These are phyloP conservation scores for Chaetomiaceae sp. DNA, from an alignment of 2,329 filamentous ascomycete species.

Conservation along the genomic window DNA sequence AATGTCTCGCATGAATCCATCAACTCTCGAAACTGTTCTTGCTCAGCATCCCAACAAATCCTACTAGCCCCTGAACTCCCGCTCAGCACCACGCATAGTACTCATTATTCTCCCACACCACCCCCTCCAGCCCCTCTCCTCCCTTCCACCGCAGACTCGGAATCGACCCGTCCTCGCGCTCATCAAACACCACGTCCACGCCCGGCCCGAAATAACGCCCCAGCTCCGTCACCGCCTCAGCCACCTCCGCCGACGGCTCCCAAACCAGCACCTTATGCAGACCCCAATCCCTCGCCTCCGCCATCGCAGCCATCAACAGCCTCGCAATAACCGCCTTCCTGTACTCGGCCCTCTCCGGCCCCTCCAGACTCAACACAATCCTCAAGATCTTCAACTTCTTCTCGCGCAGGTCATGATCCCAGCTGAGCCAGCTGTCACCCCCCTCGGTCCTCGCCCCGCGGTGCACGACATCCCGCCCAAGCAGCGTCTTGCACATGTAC, in stretches of 20 bases:
- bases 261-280: constrained; percentile 35
- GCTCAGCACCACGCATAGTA: constrained; percentile 32
- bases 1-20: too few relatives aligned
- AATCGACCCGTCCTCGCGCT: constrained; percentile 32
- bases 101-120: constrained; percentile 30
- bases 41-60: too few relatives aligned
- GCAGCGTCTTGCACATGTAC: constrained; percentile 27
- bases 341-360: constrained; percentile 18
- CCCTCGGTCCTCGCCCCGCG: constrained; percentile 28
- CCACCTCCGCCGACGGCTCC: constrained; percentile 30
- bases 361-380: constrained; percentile 23
- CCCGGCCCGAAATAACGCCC: constrained; percentile 35
- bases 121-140: constrained; percentile 23
- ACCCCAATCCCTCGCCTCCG: constrained; percentile 31
- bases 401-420: constrained; percentile 34
- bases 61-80: too few relatives aligned
- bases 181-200: constrained; percentile 28
- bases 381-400: constrained; percentile 31
- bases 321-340: constrained; percentile 18
- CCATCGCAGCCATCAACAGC: constrained; percentile 32
- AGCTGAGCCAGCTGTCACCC: constrained; percentile 32
- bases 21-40: too few relatives aligned
- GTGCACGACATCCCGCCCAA: constrained; percentile 17
- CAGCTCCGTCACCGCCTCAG: constrained; percentile 27
- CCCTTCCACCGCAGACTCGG: constrained; percentile 36